Percentiles rank a stretch among this genome's conserved stretches.
phyloP scores from a whole-genome alignment of 2,329 filamentous ascomycete species.

The Pseudogymnoascus sp. region DNA sequence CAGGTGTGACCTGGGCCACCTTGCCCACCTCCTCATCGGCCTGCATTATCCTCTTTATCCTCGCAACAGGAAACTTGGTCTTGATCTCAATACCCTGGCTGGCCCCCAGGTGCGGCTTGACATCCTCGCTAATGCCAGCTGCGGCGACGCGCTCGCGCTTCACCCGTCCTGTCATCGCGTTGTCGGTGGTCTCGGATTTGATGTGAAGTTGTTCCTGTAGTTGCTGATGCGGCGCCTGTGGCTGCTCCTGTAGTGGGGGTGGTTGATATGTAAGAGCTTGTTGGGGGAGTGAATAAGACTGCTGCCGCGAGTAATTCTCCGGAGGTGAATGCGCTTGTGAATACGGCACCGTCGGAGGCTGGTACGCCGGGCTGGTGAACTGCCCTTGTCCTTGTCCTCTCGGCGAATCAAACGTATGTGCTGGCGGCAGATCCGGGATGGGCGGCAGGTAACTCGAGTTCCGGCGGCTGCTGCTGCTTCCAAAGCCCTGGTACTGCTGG shows the following conservation, averaged over 20 bases:
- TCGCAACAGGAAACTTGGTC: constrained; percentile 92
- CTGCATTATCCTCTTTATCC: constrained; percentile 99
- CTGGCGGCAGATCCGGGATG: constrained; percentile 21
- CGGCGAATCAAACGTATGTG: constrained; percentile 13
- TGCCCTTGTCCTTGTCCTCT: not conserved
- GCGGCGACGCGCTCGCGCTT: not conserved
- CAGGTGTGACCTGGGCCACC: constrained; percentile 93
- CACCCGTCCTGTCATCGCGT: not conserved
- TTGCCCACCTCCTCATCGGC: constrained; percentile 98
- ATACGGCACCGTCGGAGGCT: not conserved
- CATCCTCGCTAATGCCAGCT: constrained; percentile 5
- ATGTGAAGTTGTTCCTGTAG: not conserved
- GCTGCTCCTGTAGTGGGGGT: not conserved
- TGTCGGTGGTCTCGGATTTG: not conserved
- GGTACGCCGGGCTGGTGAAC: not conserved
- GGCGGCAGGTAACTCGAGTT: constrained; percentile 22
- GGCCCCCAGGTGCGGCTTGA: constrained; percentile 24
- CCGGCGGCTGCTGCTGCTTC: not conserved
- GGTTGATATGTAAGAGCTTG: constrained; percentile 6
- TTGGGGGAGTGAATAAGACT: not conserved
- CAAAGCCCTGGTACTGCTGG: not conserved
- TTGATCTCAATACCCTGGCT: constrained; percentile 64
- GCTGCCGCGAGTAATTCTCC: not conserved
- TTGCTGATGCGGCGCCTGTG: not conserved
- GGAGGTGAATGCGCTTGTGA: not conserved